These are phyloP conservation scores for Oidiodendron maius DNA, from an alignment of 495 filamentous ascomycete species.

Conservation along the genomic window DNA sequence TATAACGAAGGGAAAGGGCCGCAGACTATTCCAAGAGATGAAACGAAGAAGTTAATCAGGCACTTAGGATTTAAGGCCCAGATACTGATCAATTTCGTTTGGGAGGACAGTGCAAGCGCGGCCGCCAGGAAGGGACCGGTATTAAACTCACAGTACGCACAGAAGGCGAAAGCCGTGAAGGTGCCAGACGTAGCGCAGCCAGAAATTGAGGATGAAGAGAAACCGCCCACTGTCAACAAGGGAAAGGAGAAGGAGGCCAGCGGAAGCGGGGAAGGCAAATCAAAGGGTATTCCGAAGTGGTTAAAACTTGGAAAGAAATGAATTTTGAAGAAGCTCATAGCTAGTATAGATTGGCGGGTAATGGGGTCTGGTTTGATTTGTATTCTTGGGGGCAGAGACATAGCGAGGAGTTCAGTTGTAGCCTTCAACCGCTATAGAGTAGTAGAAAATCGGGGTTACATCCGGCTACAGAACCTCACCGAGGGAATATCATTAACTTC, in stretches of 20 bases:
- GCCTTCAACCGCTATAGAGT: not conserved
- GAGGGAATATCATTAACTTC: too few relatives aligned
- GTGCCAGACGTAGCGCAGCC: conserved; percentile 36
- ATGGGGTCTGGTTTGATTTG: conserved; percentile 2
- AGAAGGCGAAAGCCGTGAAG: conserved; percentile 59
- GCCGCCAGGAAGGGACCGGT: conserved; percentile 41
- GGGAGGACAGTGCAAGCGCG: conserved; percentile 52
- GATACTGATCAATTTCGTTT: conserved; percentile 72
- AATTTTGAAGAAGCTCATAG: too few relatives aligned
- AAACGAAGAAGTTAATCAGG: conserved; percentile 57
- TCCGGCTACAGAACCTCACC: too few relatives aligned
- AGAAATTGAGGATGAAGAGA: conserved; percentile 32
- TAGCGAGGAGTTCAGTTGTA: conserved; percentile 21
- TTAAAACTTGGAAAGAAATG: conserved; percentile 54
- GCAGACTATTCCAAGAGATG: conserved; percentile 29
- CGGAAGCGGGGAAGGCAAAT: conserved; percentile 24
- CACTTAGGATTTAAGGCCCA: conserved; percentile 62
- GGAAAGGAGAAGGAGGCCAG: conserved; percentile 24
- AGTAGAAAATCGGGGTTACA: not conserved
- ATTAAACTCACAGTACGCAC: conserved; percentile 59
- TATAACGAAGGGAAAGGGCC: conserved; percentile 19
- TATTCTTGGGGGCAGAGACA: conserved; percentile 12
- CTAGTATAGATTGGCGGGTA: too few relatives aligned
- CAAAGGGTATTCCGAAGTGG: conserved; percentile 61
- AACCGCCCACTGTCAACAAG: conserved; percentile 25